Conservation (phyloP, 2,329 filamentous ascomycete species). For the Curvularia verruculosa region DNA sequence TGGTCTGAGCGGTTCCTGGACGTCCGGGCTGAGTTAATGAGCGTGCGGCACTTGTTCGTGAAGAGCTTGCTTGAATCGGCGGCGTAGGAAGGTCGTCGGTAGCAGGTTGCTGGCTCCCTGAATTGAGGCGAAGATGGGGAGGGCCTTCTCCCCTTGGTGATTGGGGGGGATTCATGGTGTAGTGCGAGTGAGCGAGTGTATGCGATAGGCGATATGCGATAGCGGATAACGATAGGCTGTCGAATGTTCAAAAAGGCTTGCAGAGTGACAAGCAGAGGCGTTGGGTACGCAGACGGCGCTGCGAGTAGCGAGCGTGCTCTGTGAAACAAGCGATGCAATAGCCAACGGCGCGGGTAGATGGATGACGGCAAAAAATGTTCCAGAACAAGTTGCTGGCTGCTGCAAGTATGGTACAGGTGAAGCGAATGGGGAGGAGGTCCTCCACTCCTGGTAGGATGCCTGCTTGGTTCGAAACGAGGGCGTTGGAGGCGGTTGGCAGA, state of each 20-base stretch:
- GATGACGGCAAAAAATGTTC: slow-evolving; percentile 14
- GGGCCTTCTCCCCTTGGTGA: slow-evolving; percentile 47
- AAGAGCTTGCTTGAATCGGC: slow-evolving; percentile 44
- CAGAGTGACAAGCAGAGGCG: slow-evolving; percentile 19
- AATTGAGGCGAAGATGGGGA: slow-evolving; percentile 70
- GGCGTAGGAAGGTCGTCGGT: slow-evolving; percentile 43
- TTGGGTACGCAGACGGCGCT: neutral
- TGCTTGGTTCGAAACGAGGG: neutral
- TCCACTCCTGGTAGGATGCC: slow-evolving; percentile 16
- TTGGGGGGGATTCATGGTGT: slow-evolving; percentile 26
- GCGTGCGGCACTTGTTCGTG: slow-evolving; percentile 52
- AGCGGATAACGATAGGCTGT: slow-evolving; percentile 18
- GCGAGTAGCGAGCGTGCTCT: slow-evolving; percentile 10
- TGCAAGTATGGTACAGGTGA: slow-evolving; percentile 19
- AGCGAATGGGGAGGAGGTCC: slow-evolving; percentile 15
- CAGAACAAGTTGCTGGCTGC: slow-evolving; percentile 27
- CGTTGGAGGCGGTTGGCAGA: slow-evolving; percentile 14
- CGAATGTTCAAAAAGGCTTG: slow-evolving; percentile 27
- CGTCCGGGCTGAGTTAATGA: slow-evolving; percentile 52
- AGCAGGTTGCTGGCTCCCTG: slow-evolving; percentile 60
- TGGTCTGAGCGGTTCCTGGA: slow-evolving; percentile 46
- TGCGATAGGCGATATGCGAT: slow-evolving; percentile 29
- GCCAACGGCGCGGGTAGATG: slow-evolving; percentile 39
- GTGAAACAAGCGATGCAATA: slow-evolving; percentile 37
- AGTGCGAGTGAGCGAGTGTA: slow-evolving; percentile 41